Base-by-base conservation (phyloP, 768 basidiomycete species). In the Lentinula sp. region DNA sequence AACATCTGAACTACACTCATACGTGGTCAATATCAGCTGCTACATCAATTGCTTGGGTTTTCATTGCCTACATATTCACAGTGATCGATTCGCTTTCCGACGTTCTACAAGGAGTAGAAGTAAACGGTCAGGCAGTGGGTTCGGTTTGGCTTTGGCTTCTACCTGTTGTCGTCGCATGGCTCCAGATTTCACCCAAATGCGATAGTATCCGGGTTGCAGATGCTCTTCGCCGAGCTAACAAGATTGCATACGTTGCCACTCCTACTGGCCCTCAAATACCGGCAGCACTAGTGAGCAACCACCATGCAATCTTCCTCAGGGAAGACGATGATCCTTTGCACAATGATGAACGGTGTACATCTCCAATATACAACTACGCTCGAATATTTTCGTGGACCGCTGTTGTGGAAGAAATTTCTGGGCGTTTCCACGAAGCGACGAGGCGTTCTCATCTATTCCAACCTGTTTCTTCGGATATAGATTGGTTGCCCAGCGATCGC, bases 61-160 rank as follows among this genome's bases (percentile, higher is more conserved):
- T 78, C 40, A 66, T 80, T 5, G 78, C 80, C 0, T 80, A 79
- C 59, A 54, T 71, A 2, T 70, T 78, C 62, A 78, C 77, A 3
- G 65, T 78, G 32, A 57, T 74, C n/a, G 71, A 75, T 51, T 71
- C 74, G 15, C 74, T 76, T 59, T 64, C 67, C 16, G 48, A 54
- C 10, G 53, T 54, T 9, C 3, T 39, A 11, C 53, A 54, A 21
- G 34, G 34, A 37, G 16, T 56, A 65, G 49, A 62, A 61, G 67
- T 70, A 1, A 75, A 69, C 37, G 77, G 78, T 0, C 71, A 77
- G 56, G 74, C 70, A 21, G 73, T 75, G 6, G 77, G 74, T 3
- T 73, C 74, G 2, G 65, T 74, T 15, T 81, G 77, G 78, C 63
- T 80, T 6, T 81, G 78, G 77, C 69, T 80, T 18, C 43, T 80